These are phyloP conservation scores for Botryosphaeria dothidea DNA, from an alignment of 2,329 filamentous ascomycete species.

Conservation along the genomic window DNA sequence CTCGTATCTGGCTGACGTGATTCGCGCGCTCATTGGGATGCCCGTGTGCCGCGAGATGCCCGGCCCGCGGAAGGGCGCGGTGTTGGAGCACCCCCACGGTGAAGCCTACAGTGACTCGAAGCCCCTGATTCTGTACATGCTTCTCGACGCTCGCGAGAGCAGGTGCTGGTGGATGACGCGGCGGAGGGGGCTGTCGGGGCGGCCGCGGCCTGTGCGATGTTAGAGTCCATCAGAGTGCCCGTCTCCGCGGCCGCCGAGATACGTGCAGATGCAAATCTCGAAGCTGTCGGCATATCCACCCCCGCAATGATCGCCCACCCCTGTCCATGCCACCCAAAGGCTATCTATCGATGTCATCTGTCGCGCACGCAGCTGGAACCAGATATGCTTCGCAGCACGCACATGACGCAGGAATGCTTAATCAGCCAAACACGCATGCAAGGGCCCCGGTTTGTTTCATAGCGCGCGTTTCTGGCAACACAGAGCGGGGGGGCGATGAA, in stretches of 20 bases:
- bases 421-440: background rate
- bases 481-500: background rate
- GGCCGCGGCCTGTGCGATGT: slow-evolving; percentile 7
- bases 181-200: background rate
- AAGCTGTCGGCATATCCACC: slow-evolving; percentile 3
- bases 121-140: background rate
- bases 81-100: background rate
- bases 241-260: slow-evolving; percentile 3
- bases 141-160: background rate
- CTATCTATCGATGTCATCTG: background rate
- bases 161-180: background rate
- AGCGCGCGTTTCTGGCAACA: background rate
- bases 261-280: slow-evolving; percentile 9
- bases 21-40: background rate
- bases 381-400: background rate
- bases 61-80: background rate
- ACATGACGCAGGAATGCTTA: background rate
- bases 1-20: slow-evolving; percentile 17
- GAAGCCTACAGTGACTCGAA: background rate
- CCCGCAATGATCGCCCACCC: slow-evolving; percentile 18
- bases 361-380: background rate
- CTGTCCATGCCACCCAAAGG: background rate
- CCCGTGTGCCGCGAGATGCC: background rate
- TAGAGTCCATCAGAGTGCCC: slow-evolving; percentile 9
- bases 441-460: background rate